Conservation (phyloP, 2,329 filamentous ascomycete species). For the Fusarium tanahbumbuense region DNA sequence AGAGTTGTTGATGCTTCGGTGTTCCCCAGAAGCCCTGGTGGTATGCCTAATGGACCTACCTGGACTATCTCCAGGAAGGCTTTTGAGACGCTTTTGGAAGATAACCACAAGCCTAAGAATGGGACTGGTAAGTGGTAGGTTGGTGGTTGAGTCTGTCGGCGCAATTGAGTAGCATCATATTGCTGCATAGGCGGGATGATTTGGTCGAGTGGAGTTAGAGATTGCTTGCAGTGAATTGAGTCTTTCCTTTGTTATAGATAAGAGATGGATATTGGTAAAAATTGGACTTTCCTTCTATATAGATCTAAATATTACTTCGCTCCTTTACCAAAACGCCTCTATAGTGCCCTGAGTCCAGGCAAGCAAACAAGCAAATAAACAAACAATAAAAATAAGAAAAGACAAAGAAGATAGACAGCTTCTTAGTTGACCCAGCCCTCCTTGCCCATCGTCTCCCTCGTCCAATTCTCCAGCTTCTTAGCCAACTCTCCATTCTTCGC, state of each 20-base stretch:
- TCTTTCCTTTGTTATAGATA: neutral
- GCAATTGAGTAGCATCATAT: neutral
- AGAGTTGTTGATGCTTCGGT: slow-evolving; percentile 17
- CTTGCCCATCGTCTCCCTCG: slow-evolving; percentile 14
- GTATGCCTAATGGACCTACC: slow-evolving; percentile 1
- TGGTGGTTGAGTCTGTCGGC: rapidly evolving
- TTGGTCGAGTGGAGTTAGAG: rapidly evolving
- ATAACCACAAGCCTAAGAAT: neutral
- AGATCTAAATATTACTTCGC: neutral
- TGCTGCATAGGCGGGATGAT: rapidly evolving
- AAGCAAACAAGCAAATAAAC: neutral
- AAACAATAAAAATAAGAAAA: neutral
- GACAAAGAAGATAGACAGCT: neutral
- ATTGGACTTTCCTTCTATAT: neutral
- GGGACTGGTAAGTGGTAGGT: neutral
- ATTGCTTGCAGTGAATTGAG: neutral
- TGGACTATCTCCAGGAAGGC: slow-evolving; percentile 22
- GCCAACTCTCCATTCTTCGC: slow-evolving; percentile 28
- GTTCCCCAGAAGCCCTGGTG: slow-evolving; percentile 5
- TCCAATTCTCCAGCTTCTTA: slow-evolving; percentile 34
- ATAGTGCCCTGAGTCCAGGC: neutral
- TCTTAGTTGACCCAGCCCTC: slow-evolving; percentile 18
- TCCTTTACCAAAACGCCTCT: neutral
- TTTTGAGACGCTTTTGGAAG: slow-evolving; percentile 4
- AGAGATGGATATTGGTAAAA: neutral